Evolutionary conservation across 2,329 filamentous ascomycete genomes (phyloP).

Genomic region (Tolypocladium ovalisporum): DNA sequence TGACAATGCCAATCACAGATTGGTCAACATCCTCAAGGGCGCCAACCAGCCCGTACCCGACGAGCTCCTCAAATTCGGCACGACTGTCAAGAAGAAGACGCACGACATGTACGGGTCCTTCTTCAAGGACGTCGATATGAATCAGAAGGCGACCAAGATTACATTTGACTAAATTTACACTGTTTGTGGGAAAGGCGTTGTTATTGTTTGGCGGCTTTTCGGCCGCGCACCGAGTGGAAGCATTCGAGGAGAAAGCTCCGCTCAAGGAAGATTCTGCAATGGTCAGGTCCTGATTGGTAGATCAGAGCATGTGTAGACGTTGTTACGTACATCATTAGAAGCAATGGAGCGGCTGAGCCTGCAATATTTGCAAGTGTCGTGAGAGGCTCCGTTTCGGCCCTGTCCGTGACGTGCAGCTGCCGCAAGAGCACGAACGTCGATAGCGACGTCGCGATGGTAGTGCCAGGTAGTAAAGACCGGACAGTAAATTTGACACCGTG

Average conservation of each 20-base stretch:
- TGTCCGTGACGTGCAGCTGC: conserved; percentile 12
- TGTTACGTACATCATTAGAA: conserved; percentile 47
- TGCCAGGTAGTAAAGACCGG: conserved; percentile 15
- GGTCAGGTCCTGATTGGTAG: conserved; percentile 10
- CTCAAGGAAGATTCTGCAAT: conserved; percentile 40
- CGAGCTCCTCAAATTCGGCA: conserved; percentile 87
- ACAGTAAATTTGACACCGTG: conserved; percentile 24
- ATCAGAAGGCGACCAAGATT: conserved; percentile 81
- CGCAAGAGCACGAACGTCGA: conserved; percentile 15
- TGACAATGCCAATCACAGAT: conserved; percentile 29
- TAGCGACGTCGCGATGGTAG: conserved; percentile 14
- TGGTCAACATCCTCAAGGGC: conserved; percentile 92
- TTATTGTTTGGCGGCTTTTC: conserved; percentile 18
- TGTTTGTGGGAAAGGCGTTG: conserved; percentile 2
- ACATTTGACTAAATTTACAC: conserved; percentile 57
- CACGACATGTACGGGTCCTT: conserved; percentile 94
- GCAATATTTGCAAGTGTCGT: conserved; percentile 34
- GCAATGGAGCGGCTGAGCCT: conserved; percentile 38
- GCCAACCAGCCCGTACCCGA: conserved; percentile 87
- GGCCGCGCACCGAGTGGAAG: conserved; percentile 30
- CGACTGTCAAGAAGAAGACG: conserved; percentile 97
- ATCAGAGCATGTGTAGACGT: conserved; percentile 9
- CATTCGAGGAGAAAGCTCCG: conserved; percentile 40
- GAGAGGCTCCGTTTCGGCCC: conserved; percentile 15
- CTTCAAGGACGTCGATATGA: conserved; percentile 80